Conservation (phyloP, 2,329 filamentous ascomycete genomes). For the Stenocarpella maydis region DNA sequence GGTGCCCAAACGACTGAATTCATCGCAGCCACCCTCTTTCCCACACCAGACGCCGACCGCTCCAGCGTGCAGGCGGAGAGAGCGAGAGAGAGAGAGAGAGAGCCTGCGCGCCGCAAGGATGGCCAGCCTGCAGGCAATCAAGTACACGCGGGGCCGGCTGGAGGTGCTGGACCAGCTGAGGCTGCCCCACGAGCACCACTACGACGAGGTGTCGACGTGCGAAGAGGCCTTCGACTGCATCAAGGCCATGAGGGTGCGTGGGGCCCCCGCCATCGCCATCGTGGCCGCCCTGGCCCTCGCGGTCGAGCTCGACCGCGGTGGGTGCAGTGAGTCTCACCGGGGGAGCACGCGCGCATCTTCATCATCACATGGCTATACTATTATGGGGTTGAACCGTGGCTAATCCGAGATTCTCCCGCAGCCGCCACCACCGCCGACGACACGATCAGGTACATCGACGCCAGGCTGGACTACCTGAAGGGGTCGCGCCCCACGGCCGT, state of each 20-base stretch:
- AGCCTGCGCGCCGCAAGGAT: conserved; percentile 47
- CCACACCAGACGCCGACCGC: no score
- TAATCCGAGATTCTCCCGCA: not conserved
- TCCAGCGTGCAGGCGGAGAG: not conserved
- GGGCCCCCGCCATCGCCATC: conserved; percentile 95
- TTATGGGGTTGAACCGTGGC: conserved; percentile 4
- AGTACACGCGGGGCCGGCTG: conserved; percentile 75
- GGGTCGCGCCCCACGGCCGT: conserved; percentile 93
- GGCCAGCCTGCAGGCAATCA: conserved; percentile 78
- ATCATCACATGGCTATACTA: no score
- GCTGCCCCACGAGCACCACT: conserved; percentile 81
- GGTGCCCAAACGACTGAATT: not conserved
- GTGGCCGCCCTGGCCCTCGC: conserved; percentile 91
- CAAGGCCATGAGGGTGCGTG: conserved; percentile 79
- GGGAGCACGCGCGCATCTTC: no score
- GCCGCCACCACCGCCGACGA: conserved; percentile 58
- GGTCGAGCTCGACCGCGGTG: conserved; percentile 76
- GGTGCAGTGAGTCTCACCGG: conserved; percentile 48
- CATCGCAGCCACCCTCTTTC: not conserved
- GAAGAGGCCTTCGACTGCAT: conserved; percentile 85
- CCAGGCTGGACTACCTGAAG: conserved; percentile 85
- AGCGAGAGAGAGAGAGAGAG: no score
- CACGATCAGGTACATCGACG: conserved; percentile 75
- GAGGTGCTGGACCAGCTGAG: conserved; percentile 85
- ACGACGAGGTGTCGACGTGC: conserved; percentile 74